phyloP scores from a whole-genome alignment of 2,329 filamentous ascomycete species.

The Reticulascus tulasneorum region DNA sequence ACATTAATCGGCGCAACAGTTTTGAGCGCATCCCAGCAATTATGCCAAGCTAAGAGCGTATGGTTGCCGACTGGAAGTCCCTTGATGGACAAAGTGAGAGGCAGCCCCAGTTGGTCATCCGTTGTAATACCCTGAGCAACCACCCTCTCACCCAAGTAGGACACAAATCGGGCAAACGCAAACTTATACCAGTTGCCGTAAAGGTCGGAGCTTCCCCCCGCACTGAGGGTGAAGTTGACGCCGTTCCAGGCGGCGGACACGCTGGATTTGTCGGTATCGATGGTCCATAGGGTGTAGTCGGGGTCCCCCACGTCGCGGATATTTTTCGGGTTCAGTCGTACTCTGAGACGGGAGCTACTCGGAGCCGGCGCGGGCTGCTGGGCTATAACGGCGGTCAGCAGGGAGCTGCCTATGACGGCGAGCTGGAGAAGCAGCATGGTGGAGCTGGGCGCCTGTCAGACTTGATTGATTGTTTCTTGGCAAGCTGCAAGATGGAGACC shows the following conservation, averaged over 20 bases:
- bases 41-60: conserved; percentile 24
- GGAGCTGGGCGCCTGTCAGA: no score
- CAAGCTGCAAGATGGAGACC: no score
- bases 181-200: conserved; percentile 21
- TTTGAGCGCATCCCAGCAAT: conserved; percentile 23
- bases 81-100: conserved; percentile 21
- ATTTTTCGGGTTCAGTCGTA: conserved; percentile 13
- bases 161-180: conserved; percentile 19
- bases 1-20: conserved; percentile 18
- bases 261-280: conserved; percentile 3
- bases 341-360: no score
- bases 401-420: no score
- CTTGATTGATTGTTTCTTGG: no score
- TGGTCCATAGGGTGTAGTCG: conserved; percentile 13
- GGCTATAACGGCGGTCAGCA: no score
- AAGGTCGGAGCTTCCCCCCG: conserved; percentile 12
- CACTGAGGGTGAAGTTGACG: conserved; percentile 6
- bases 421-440: no score
- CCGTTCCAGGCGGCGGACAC: no score
- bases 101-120: conserved; percentile 14
- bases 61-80: conserved; percentile 23
- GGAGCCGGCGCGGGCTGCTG: conserved; percentile 5
- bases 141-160: conserved; percentile 23
- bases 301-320: conserved; percentile 11
- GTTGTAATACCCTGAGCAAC: conserved; percentile 23